phyloP scores from a whole-genome alignment of 2,329 filamentous ascomycete genomes.

The Aspergillus tamarii region DNA sequence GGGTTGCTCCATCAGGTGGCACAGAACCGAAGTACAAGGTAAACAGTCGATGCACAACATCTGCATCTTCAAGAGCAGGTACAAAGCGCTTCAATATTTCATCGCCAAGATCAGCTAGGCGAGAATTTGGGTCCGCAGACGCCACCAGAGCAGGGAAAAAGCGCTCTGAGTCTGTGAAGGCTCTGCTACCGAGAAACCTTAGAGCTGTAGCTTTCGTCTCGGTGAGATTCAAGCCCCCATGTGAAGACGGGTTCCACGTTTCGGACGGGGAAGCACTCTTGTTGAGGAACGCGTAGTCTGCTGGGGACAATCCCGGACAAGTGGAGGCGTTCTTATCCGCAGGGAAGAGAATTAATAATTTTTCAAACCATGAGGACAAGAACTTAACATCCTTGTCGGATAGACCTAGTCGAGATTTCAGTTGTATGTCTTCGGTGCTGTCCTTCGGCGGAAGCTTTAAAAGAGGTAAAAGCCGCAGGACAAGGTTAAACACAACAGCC shows the following conservation, averaged over 20 bases:
- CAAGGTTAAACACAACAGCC: slow-evolving; percentile 77
- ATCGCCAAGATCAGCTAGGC: slow-evolving; percentile 81
- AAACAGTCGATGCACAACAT: slow-evolving; percentile 69
- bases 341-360: slow-evolving; percentile 71
- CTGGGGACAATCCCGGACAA: slow-evolving; percentile 65
- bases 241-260: slow-evolving; percentile 65
- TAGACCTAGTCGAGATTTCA: slow-evolving; percentile 70
- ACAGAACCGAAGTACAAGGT: slow-evolving; percentile 70
- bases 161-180: slow-evolving; percentile 81
- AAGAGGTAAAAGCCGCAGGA: slow-evolving; percentile 75
- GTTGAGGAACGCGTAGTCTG: slow-evolving; percentile 72
- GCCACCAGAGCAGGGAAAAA: slow-evolving; percentile 84
- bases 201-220: slow-evolving; percentile 72
- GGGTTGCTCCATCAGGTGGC: slow-evolving; percentile 43
- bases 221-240: slow-evolving; percentile 66
- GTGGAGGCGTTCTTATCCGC: slow-evolving; percentile 44
- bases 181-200: slow-evolving; percentile 77
- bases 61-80: slow-evolving; percentile 68
- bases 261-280: slow-evolving; percentile 51
- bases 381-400: slow-evolving; percentile 72
- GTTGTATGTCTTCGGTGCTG: slow-evolving; percentile 72
- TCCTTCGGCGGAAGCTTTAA: slow-evolving; percentile 70
- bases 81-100: slow-evolving; percentile 81
- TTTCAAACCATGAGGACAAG: slow-evolving; percentile 74
- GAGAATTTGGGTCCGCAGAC: slow-evolving; percentile 78